Percentiles rank a stretch among this genome's conserved stretches.
Evolutionary conservation across 345 rosid genomes (phyloP).

Genomic region (Euphorbia lathyris): DNA sequence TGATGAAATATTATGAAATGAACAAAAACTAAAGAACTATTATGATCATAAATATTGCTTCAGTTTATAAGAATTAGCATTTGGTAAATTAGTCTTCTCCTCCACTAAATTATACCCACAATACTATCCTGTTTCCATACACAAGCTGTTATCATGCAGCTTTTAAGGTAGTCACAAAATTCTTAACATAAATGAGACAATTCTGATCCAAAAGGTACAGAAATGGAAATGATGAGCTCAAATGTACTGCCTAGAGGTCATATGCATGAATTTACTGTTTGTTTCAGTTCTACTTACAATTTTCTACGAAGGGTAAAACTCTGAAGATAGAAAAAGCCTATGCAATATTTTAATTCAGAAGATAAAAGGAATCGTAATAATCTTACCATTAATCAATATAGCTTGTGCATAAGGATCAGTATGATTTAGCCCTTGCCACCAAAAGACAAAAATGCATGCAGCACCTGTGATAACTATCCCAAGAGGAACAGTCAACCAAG

Average conservation of each 20-base stretch:
- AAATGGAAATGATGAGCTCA: slow-evolving; percentile 5
- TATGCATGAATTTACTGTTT: not conserved
- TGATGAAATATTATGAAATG: not conserved
- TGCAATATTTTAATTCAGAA: not conserved
- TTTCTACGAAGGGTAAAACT: not conserved
- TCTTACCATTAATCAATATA: slow-evolving; percentile 76
- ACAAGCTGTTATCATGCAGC: not conserved
- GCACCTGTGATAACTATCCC: slow-evolving; percentile 56
- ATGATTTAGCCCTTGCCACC: slow-evolving; percentile 77
- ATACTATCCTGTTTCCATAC: not conserved
- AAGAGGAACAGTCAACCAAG: slow-evolving; percentile 75
- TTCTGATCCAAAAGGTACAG: not conserved
- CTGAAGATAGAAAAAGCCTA: not conserved
- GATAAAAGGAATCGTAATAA: not conserved
- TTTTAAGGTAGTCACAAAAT: not conserved
- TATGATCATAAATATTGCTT: not conserved
- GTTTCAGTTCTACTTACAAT: not conserved
- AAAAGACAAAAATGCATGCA: slow-evolving; percentile 53
- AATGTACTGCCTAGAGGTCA: not conserved
- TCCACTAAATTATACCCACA: too few relatives aligned
- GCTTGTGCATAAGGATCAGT: slow-evolving; percentile 69
- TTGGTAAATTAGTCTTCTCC: not conserved
- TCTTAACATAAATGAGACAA: not conserved
- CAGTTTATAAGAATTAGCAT: not conserved
- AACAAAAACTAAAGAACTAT: not conserved